Base-by-base conservation (phyloP, 306 rosid genomes). In the Alnus rubra region DNA sequence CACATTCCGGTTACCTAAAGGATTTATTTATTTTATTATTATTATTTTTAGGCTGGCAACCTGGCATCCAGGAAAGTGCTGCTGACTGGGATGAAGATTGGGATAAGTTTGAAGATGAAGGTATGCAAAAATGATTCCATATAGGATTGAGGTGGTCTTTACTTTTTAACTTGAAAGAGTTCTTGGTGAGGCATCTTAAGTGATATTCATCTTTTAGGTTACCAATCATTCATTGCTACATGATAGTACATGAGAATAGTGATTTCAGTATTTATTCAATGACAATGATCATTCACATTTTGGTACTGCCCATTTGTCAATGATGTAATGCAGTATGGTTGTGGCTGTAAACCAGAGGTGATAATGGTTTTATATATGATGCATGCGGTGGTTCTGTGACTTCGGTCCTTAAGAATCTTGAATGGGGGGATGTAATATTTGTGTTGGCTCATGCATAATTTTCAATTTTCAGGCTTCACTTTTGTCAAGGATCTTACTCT, bases 61-160 rank as follows among this genome's bases (percentile, higher is more conserved):
- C 84, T 74, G 96, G 99, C 49, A 89, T 96, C 85, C 97, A 90
- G 84, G 94, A 84, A 78, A 96, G 84, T 73, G 93, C 93, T 78
- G 97, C 98, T 77, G 99, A 93, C 84, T 96, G 98, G 99, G 94
- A 96, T 88, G 98, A 88, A 74, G 88, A 90, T 83, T 96, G 98
- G 97, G 99, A 96, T 82, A 93, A 90, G 80, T 88, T 96, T 78
- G 97, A 96, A 80, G 98, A 90, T 50, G 93, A 93, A 93, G 99
- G 99, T 96, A 89, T 80, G 78, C 45, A 76, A 28, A 73, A 78
- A 74, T 76, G 73, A 74, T 67, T 71, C 71, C 48, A 16, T 7
- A 7, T 65, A 70, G 68, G 71, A 71, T 74, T 58, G 51, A 23
- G 10, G 42, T 47, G 5, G 10, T 55, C 54, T 76, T 74, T 19